These are phyloP conservation scores for Leishmania gerbilli DNA, from an alignment of 208 protist species.

Conservation along the genomic window DNA sequence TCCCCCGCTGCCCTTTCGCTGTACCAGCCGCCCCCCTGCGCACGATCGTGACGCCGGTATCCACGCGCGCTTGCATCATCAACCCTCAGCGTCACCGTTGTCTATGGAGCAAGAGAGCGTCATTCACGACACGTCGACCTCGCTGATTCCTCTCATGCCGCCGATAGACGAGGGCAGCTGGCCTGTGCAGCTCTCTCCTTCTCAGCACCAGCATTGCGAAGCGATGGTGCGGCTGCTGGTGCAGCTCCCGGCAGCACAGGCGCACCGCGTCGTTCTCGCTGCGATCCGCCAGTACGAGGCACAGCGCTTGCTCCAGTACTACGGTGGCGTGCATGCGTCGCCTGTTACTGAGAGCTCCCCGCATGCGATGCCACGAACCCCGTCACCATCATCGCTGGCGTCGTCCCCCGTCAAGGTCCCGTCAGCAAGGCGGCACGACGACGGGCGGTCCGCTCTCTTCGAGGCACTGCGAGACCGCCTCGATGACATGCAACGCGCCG, in stretches of 20 bases:
- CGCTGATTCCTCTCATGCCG: conserved; percentile 3
- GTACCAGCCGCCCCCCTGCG: neutral
- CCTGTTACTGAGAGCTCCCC: neutral
- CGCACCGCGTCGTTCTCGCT: conserved; percentile 12
- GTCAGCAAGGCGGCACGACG: neutral
- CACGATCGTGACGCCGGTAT: neutral
- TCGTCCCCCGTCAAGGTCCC: neutral
- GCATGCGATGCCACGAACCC: neutral
- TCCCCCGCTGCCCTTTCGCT: neutral
- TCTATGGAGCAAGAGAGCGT: neutral
- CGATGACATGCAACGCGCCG: conserved; percentile 14
- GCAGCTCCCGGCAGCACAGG: conserved; percentile 11
- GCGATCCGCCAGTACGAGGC: conserved; percentile 22
- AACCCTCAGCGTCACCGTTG: neutral
- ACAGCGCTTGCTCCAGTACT: conserved; percentile 23
- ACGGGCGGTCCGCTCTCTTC: conserved; percentile 10
- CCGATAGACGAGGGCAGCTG: conserved; percentile 1
- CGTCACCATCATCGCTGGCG: neutral
- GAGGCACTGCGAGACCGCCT: neutral
- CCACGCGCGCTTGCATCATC: neutral
- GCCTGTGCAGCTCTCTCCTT: conserved; percentile 4
- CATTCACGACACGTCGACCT: conserved; percentile 5
- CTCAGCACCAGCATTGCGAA: conserved; percentile 14
- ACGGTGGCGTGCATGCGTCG: conserved; percentile 26
- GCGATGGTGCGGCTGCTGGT: conserved; percentile 9